These are phyloP conservation scores for Dothideomycetes sp. DNA, from an alignment of 2,329 filamentous ascomycete genomes.

Conservation along the genomic window DNA sequence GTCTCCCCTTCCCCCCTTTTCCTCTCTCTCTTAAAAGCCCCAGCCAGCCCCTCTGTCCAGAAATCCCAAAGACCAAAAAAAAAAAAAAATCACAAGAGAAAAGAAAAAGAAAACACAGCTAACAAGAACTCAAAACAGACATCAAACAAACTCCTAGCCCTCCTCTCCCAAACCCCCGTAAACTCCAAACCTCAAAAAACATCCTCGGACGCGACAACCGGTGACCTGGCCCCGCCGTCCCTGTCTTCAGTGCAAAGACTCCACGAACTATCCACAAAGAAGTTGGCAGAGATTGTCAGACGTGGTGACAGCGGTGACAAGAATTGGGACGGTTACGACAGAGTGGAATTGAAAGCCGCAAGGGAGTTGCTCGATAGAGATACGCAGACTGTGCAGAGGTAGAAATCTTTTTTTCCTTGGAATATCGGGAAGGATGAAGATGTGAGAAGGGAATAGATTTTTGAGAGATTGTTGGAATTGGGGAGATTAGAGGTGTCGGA, in stretches of 20 bases:
- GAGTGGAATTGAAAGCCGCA: conserved; percentile 62
- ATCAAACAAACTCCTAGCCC: conserved; percentile 22
- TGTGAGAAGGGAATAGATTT: no score
- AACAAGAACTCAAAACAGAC: conserved; percentile 10
- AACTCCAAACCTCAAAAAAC: conserved; percentile 19
- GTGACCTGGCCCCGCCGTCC: conserved; percentile 44
- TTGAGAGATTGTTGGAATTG: no score
- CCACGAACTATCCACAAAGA: conserved; percentile 62
- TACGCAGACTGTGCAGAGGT: conserved; percentile 27
- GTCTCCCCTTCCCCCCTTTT: conserved; percentile 12
- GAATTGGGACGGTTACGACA: conserved; percentile 64
- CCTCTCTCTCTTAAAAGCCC: no score
- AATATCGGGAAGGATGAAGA: no score
- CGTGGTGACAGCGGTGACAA: conserved; percentile 50
- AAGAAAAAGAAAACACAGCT: no score
- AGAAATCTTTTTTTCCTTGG: background rate
- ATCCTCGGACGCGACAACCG: conserved; percentile 24
- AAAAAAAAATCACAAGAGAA: no score
- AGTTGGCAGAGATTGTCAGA: conserved; percentile 68
- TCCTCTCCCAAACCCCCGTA: conserved; percentile 14
- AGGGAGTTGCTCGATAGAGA: conserved; percentile 55
- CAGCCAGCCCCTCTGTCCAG: no score
- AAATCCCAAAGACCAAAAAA: no score
- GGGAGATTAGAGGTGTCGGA: no score
- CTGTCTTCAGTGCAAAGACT: conserved; percentile 55